phyloP scores from a whole-genome alignment of 106 monocot genomes.

The Cymbidium sinense region DNA sequence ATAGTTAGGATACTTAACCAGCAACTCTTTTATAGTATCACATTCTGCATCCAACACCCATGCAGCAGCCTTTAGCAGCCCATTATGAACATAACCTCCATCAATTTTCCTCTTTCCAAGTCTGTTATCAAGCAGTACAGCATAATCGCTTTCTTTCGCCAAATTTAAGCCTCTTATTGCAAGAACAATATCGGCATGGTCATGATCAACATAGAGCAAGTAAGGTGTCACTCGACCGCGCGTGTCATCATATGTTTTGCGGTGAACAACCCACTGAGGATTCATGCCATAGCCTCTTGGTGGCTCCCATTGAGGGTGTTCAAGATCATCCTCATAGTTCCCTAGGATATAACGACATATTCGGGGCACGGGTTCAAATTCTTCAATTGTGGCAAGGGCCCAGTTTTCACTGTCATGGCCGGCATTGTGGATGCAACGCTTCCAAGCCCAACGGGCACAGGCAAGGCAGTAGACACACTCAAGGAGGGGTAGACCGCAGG shows the following conservation, averaged over 20 bases:
- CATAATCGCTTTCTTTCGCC: conserved; percentile 74
- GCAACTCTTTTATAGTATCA: conserved; percentile 40
- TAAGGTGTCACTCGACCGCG: conserved; percentile 56
- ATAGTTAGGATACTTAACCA: conserved; percentile 56
- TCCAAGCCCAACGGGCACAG: conserved; percentile 79
- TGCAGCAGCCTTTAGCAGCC: conserved; percentile 67
- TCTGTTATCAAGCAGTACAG: conserved; percentile 67
- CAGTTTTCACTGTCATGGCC: conserved; percentile 84
- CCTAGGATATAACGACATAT: conserved; percentile 73
- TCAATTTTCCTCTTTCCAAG: conserved; percentile 76
- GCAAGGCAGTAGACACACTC: conserved; percentile 86
- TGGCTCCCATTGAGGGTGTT: conserved; percentile 43
- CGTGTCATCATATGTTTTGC: conserved; percentile 51
- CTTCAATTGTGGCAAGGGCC: conserved; percentile 54
- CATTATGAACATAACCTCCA: conserved; percentile 93
- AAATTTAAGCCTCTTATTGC: conserved; percentile 80
- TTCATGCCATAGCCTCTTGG: conserved; percentile 60
- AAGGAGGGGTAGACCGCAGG: conserved; percentile 60
- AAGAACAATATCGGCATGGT: conserved; percentile 55
- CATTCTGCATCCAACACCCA: conserved; percentile 69
- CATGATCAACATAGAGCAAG: conserved; percentile 75
- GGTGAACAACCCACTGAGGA: conserved; percentile 35
- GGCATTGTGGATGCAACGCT: conserved; percentile 58
- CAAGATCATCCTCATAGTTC: conserved; percentile 67
- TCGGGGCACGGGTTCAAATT: conserved; percentile 77